Evolutionary conservation across 2,329 filamentous ascomycete species (phyloP).

Genomic region (Pseudocercospora fijiensis): DNA sequence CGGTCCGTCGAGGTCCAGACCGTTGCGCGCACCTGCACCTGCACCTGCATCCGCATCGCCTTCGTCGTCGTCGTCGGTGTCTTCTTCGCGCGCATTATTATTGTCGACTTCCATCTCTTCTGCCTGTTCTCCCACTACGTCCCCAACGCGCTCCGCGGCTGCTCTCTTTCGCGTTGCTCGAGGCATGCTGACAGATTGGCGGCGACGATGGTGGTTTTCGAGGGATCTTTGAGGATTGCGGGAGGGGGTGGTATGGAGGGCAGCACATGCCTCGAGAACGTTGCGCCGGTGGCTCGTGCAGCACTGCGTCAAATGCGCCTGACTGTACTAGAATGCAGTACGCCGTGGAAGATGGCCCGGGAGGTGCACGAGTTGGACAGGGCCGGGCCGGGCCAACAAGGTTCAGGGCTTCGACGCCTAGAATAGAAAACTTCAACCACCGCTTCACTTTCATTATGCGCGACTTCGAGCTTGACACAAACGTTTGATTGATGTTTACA

Average conservation of each 20-base stretch:
- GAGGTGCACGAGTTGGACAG: not conserved
- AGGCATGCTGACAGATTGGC: slow-evolving; percentile 7
- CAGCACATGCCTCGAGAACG: not conserved
- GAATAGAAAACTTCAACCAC: no score
- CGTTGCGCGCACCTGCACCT: slow-evolving; percentile 17
- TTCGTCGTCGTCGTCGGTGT: not conserved
- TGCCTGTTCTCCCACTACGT: slow-evolving; percentile 6
- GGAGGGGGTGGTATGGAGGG: not conserved
- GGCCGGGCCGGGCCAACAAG: not conserved
- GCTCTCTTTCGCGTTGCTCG: slow-evolving; percentile 15
- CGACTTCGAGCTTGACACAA: not conserved
- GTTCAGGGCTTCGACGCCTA: not conserved
- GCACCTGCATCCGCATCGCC: no score
- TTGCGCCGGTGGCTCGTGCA: not conserved
- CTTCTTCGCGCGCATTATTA: slow-evolving; percentile 8
- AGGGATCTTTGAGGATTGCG: not conserved
- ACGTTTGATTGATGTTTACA: not conserved
- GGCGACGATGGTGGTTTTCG: not conserved
- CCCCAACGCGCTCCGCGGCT: slow-evolving; percentile 11
- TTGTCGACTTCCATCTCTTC: slow-evolving; percentile 26
- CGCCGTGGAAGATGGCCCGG: no score
- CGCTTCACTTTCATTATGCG: no score
- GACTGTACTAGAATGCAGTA: not conserved
- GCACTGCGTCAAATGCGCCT: not conserved
- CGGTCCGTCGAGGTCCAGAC: slow-evolving; percentile 76